phyloP scores from a whole-genome alignment of 371 early-diverging fungal genomes.

The Mortierella polycephala region DNA sequence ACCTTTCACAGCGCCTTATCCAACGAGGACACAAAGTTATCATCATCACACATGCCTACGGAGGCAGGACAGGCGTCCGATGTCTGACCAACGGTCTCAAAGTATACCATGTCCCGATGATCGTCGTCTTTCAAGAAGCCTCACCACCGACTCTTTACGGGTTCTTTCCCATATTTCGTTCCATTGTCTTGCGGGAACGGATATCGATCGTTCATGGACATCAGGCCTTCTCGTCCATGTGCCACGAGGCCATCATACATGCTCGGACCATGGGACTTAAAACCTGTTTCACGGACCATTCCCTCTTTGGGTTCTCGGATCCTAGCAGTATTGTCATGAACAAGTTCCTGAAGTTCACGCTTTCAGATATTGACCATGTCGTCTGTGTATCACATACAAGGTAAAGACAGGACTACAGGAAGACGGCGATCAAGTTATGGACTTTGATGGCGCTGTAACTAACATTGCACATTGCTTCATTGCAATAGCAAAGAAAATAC shows the following conservation, averaged over 20 bases:
- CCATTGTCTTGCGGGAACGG: slow-evolving; percentile 91
- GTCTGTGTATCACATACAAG: slow-evolving; percentile 99
- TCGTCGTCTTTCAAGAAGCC: slow-evolving; percentile 89
- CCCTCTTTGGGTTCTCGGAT: slow-evolving; percentile 97
- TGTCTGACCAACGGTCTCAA: slow-evolving; percentile 96
- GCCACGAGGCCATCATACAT: slow-evolving; percentile 97
- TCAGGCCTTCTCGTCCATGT: slow-evolving; percentile 94
- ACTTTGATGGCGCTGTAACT: neutral
- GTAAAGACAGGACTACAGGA: slow-evolving; percentile 46
- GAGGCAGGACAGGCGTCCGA: slow-evolving; percentile 87
- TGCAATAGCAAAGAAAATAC: slow-evolving; percentile 95
- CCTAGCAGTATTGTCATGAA: slow-evolving; percentile 94
- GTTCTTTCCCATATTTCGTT: slow-evolving; percentile 91
- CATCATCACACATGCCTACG: slow-evolving; percentile 93
- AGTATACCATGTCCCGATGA: slow-evolving; percentile 95
- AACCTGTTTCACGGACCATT: slow-evolving; percentile 99
- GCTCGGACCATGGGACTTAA: slow-evolving; percentile 96
- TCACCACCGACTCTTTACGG: slow-evolving; percentile 95
- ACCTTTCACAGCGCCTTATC: slow-evolving; percentile 90
- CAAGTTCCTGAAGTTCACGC: slow-evolving; percentile 93
- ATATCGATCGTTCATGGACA: slow-evolving; percentile 99
- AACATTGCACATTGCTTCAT: no score
- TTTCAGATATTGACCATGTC: slow-evolving; percentile 95
- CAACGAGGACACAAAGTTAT: slow-evolving; percentile 94
- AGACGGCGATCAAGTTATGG: neutral